Conservation (phyloP, 1,139 yeast genomes). For the Blastobotrys serpentis region DNA sequence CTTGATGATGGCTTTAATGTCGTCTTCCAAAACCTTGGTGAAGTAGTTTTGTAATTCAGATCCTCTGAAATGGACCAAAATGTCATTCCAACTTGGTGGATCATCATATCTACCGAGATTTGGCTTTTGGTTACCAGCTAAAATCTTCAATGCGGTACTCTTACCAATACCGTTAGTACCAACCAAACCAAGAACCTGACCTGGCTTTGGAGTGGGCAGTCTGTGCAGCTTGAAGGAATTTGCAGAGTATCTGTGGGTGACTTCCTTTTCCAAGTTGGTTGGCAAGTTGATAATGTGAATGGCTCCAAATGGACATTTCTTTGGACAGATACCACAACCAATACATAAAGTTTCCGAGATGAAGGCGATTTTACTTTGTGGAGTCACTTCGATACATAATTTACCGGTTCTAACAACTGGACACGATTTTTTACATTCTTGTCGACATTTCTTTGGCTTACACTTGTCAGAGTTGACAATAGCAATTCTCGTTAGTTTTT, state of each 20-base stretch:
- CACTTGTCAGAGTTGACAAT: conserved; percentile 91
- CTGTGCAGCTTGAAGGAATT: conserved; percentile 96
- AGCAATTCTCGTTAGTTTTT: conserved; percentile 54
- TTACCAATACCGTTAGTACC: conserved; percentile 99
- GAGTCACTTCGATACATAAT: conserved; percentile 93
- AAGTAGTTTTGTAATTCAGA: conserved; percentile 95
- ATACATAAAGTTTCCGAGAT: conserved; percentile 95
- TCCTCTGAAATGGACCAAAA: conserved; percentile 88
- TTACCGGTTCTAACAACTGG: conserved; percentile 98
- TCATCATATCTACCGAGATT: conserved; percentile 89
- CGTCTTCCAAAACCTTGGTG: conserved; percentile 89
- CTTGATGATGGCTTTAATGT: conserved; percentile 90
- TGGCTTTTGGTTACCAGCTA: conserved; percentile 98
- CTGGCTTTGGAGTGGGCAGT: conserved; percentile 97
- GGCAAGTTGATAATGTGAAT: conserved; percentile 93
- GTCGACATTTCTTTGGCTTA: conserved; percentile 97
- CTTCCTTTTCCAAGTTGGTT: conserved; percentile 86
- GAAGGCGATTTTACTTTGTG: conserved; percentile 88
- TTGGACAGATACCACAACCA: conserved; percentile 99
- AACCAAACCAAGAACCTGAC: conserved; percentile 94
- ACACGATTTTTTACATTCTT: conserved; percentile 94
- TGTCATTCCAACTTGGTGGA: conserved; percentile 98
- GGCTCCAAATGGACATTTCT: conserved; percentile 97
- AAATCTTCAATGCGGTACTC: conserved; percentile 94
- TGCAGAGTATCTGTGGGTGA: conserved; percentile 96